Evolutionary conservation across 2,329 filamentous ascomycete genomes (phyloP).

Genomic region (Talaromyces marneffei): DNA sequence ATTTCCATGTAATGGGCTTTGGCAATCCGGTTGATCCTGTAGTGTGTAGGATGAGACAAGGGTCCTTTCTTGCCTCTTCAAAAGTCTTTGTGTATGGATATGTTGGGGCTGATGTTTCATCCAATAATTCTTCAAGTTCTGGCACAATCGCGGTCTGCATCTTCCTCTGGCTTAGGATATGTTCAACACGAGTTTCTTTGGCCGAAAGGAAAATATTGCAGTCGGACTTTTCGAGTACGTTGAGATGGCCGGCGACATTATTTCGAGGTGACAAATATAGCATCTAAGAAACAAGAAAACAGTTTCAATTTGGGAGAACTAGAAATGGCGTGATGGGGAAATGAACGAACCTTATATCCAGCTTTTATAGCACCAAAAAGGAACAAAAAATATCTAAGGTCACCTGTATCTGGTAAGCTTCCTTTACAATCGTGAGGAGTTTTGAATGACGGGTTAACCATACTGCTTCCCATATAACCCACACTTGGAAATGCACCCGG

Average conservation of each 20-base stretch:
- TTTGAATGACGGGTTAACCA: background rate
- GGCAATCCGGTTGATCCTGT: background rate
- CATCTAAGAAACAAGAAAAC: background rate
- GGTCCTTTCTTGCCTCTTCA: background rate
- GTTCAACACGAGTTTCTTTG: background rate
- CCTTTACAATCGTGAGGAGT: background rate
- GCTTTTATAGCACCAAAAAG: background rate
- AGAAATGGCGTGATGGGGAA: background rate
- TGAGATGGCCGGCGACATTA: background rate
- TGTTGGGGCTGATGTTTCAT: background rate
- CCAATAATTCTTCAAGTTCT: background rate
- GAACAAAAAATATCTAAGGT: background rate
- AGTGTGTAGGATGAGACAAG: background rate
- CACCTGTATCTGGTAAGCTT: background rate
- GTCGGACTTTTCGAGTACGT: background rate
- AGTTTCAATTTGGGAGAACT: background rate
- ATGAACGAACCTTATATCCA: background rate
- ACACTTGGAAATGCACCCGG: background rate
- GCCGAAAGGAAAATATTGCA: background rate
- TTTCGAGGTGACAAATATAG: background rate
- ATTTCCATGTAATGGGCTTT: background rate
- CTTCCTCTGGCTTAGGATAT: background rate
- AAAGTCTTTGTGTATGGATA: background rate
- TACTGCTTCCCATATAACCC: background rate
- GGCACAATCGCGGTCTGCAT: background rate